Evolutionary conservation across 768 basidiomycete species (phyloP), one percentile per base, ranked within the genome.

Genomic region (Auriscalpium microsporum): DNA sequence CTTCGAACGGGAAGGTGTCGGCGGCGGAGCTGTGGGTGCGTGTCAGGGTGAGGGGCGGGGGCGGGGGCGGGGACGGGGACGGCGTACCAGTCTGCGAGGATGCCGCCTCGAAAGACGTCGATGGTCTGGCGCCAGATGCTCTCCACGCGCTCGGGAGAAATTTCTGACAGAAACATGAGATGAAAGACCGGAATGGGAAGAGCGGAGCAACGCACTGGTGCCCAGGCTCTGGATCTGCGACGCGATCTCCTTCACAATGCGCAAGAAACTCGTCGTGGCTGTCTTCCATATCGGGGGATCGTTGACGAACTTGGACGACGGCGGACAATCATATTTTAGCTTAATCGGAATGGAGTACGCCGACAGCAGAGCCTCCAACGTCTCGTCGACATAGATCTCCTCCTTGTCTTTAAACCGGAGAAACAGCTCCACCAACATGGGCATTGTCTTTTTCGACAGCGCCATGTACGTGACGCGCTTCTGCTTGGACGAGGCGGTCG

Each of bases 231-330:
- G 71, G 50, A 91, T 71, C 54, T 78, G 78, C 23, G 67, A 58
- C 1, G 79, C 74, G 60, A 82, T 82, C 56, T 86, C 85, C 55
- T 82, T 87, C 45, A 90, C 84, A 35, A 90, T 77, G 13, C 75
- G 74, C 63, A 94, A 72, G 69, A 91, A 91, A 63, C 77, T 83
- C 13, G 76, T 79, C 2, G 88, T 92, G n/a, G 93, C 94, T 0
- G 92, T 94, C 72, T 94, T 94, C 95, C 95, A 98, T 3, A 99
- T 72, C 0, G 94, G 93, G 19, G 69, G 72, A 63, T 94, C 95
- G 53, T 90, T 86, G 2, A 90, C 92, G 65, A 83, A 91, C 65
- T 86, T 93, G 42, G 87, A 92, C 0, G 95, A 80, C 0, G 88
- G 73, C 0, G 95, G 94, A 67, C 94, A 96, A 37, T 95, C 92